Evolutionary conservation across 257 asterid species (phyloP).

Genomic region (Solanum verrucosum): DNA sequence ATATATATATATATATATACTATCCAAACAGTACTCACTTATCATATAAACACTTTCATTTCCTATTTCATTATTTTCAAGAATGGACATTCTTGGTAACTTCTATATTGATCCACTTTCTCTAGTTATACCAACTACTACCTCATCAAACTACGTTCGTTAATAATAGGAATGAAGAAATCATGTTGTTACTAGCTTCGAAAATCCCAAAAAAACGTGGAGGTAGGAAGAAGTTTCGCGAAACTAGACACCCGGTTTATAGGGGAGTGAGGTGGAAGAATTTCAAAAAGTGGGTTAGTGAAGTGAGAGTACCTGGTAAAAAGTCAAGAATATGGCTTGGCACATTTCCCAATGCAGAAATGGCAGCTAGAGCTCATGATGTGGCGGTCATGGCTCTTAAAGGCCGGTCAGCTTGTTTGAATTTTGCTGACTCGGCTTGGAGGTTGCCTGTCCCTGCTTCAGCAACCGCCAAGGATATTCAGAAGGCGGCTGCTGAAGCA

Average conservation of each 20-base stretch:
- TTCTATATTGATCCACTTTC: neutral
- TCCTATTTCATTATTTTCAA: neutral
- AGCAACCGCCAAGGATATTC: neutral
- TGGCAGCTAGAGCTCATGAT: constrained; percentile 19
- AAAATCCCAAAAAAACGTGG: neutral
- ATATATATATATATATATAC: neutral
- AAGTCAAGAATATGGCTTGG: constrained; percentile 71
- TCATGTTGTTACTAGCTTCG: neutral
- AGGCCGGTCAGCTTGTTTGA: constrained; percentile 33
- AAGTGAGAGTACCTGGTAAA: constrained; percentile 58
- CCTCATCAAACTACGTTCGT: neutral
- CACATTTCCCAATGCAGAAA: constrained; percentile 12
- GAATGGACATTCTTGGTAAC: neutral
- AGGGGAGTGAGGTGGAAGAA: constrained; percentile 45
- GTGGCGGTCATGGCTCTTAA: constrained; percentile 56
- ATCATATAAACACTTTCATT: neutral
- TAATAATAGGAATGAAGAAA: neutral
- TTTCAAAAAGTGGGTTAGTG: constrained; percentile 59
- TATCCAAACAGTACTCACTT: neutral
- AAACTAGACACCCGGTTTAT: constrained; percentile 63
- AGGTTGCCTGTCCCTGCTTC: constrained; percentile 27
- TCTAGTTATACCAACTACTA: neutral
- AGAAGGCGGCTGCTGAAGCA: neutral
- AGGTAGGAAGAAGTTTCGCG: constrained; percentile 47
- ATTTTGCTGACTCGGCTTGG: constrained; percentile 14